phyloP scores from a whole-genome alignment of 2,329 filamentous ascomycete genomes.

The Didymella arachidicola region DNA sequence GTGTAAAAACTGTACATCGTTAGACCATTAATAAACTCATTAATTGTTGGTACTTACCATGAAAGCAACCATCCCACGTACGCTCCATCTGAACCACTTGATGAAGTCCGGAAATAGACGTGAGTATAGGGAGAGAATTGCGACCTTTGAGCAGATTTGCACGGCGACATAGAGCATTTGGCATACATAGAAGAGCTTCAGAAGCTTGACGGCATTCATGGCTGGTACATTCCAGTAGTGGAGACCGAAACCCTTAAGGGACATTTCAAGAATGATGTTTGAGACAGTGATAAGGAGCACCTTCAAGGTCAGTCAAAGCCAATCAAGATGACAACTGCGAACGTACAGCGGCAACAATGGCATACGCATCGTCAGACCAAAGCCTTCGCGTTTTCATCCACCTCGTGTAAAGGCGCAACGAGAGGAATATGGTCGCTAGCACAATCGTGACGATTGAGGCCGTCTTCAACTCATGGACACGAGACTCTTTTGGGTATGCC shows the following conservation, averaged over 20 bases:
- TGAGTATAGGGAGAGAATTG: slow-evolving; percentile 24
- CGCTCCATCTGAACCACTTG: slow-evolving; percentile 25
- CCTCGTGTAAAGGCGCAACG: slow-evolving; percentile 25
- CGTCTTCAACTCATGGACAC: slow-evolving; percentile 19
- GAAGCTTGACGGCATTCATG: slow-evolving; percentile 16
- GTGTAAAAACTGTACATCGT: slow-evolving; percentile 8
- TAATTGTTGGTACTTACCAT: slow-evolving; percentile 7
- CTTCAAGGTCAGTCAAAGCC: slow-evolving; percentile 3
- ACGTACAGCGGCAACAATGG: slow-evolving; percentile 26
- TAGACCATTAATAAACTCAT: background rate
- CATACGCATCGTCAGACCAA: slow-evolving; percentile 24
- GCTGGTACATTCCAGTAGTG: slow-evolving; percentile 27
- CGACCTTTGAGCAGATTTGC: slow-evolving; percentile 25
- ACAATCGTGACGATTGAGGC: slow-evolving; percentile 22
- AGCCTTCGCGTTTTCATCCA: slow-evolving; percentile 23
- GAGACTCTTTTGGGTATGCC: slow-evolving; percentile 23
- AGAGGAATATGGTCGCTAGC: slow-evolving; percentile 15
- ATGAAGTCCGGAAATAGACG: slow-evolving; percentile 22
- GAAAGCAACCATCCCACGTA: slow-evolving; percentile 24
- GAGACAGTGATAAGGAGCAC: slow-evolving; percentile 21
- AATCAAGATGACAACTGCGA: background rate
- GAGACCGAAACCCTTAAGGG: slow-evolving; percentile 24
- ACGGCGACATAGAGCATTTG: slow-evolving; percentile 23
- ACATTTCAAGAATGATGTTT: slow-evolving; percentile 27
- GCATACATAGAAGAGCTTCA: slow-evolving; percentile 26